Evolutionary conservation across 176 grass and related monocot genomes (phyloP).

Genomic region (Pharus latifolius): DNA sequence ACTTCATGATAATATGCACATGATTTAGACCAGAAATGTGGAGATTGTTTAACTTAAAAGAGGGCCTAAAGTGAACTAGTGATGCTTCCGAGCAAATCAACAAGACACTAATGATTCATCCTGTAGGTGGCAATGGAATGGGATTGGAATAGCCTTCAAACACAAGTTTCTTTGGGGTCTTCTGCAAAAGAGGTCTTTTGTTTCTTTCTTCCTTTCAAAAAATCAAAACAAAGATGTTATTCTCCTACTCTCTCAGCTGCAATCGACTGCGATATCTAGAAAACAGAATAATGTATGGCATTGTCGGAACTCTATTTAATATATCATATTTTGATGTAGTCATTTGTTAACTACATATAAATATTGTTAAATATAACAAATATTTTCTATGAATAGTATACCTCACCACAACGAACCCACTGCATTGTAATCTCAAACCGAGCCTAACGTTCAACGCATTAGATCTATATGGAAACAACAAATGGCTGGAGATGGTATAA

Average conservation of each 20-base stretch:
- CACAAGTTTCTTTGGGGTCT: constrained; percentile 9
- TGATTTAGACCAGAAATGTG: not conserved
- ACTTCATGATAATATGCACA: not conserved
- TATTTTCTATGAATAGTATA: too few relatives aligned
- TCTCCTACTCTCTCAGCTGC: too few relatives aligned
- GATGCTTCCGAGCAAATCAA: constrained; percentile 50
- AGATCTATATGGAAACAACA: not conserved
- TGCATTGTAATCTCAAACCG: too few relatives aligned
- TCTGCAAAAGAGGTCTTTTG: not conserved
- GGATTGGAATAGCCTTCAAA: constrained; percentile 5
- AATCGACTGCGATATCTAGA: not conserved
- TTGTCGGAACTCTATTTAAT: too few relatives aligned
- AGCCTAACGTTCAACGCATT: not conserved
- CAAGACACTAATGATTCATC: constrained; percentile 20
- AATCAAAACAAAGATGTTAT: not conserved
- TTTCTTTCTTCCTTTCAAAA: not conserved
- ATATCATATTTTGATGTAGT: too few relatives aligned
- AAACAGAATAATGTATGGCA: too few relatives aligned
- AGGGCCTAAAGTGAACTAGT: not conserved
- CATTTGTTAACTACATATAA: too few relatives aligned
- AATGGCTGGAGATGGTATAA: too few relatives aligned
- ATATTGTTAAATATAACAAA: too few relatives aligned
- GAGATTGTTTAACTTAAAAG: constrained; percentile 29
- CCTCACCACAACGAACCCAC: too few relatives aligned
- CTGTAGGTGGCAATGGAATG: constrained; percentile 4